Evolutionary conservation across 1,139 yeast species (phyloP).

Genomic region (Suhomyces atakaporum): DNA sequence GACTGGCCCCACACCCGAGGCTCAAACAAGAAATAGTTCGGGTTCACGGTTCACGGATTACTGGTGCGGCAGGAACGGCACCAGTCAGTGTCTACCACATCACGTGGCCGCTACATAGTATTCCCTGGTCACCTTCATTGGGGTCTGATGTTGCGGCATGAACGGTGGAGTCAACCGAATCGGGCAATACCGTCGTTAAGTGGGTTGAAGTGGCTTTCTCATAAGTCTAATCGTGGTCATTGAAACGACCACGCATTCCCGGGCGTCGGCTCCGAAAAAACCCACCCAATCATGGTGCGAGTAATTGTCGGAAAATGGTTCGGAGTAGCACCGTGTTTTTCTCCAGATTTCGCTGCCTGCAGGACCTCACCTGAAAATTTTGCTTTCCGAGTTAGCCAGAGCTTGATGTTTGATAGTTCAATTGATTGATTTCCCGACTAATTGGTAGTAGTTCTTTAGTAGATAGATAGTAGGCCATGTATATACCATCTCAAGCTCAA

Average conservation of each 20-base stretch:
- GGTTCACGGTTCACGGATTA: not conserved
- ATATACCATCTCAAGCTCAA: too few species aligned
- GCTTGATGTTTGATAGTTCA: too few species aligned
- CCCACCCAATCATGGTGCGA: conserved; percentile 11
- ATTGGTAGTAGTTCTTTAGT: not conserved
- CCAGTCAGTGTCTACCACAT: not conserved
- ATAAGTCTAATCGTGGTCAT: too few species aligned
- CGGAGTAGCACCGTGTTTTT: conserved; percentile 16
- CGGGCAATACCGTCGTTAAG: not conserved
- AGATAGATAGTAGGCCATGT: too few species aligned
- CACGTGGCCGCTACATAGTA: not conserved
- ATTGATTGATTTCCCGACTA: not conserved
- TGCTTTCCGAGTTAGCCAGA: conserved; percentile 10
- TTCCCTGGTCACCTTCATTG: too few species aligned
- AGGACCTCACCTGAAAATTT: conserved; percentile 14
- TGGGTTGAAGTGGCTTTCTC: too few species aligned
- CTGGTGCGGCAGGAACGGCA: not conserved
- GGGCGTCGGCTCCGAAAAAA: conserved; percentile 12
- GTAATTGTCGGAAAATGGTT: conserved; percentile 12
- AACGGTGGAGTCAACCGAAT: not conserved
- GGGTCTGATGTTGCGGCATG: too few species aligned
- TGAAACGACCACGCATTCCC: not conserved
- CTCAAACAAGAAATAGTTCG: not conserved
- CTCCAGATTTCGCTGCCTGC: conserved; percentile 15
- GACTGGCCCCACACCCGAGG: not conserved